Base-by-base conservation (phyloP, 495 filamentous ascomycete genomes). In the Sphaerosporella brunnea region DNA sequence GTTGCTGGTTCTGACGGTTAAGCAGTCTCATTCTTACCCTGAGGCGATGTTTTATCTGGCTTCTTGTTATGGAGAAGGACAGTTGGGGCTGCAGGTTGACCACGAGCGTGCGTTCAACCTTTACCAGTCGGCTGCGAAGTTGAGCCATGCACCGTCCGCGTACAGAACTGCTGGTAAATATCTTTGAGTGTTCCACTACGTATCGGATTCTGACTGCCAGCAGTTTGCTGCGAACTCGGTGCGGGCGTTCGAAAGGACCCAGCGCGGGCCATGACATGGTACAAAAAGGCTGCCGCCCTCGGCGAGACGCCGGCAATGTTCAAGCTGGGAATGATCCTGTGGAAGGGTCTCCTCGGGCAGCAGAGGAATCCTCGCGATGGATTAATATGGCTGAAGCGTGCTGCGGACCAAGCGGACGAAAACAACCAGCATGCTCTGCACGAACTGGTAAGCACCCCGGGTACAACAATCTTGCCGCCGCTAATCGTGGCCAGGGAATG, bases 341-440 rank as follows among this genome's bases (percentile, higher is more conserved):
- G 94, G 23, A 95, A 95, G 62, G 88, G 87, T 18, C 72, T 95
- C n/a, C 74, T 97, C 11, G 87, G 87, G 7, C 88, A 95, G 62
- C 72, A 73, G n/a, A 73, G 70, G 53, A 93, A 85, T 62, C 74
- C 80, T 3, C 73, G 79, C 34, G 90, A 94, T 60, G 87, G 85
- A 13, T 70, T 95, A 23, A 75, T 72, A 35, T 95, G 86, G 86
- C 69, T 97, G 23, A 93, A 93, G 63, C 78, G 86, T 7, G 90
- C 90, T 2, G 87, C 87, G 2, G 86, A 96, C 51, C 73, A 78
- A 24, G 85, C 90, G 0, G 82, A 93, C 54, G 66, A 70, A 20
- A 83, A 92, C 53, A 95, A 97, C 60, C 90, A 92, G 1, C 90
- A 97, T 59, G 90, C 90, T 1, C 70, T 96, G 9, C 90, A 96